These are phyloP conservation scores for Adansonia madagascariensis DNA, from an alignment of 441 rosid species.

Conservation along the genomic window DNA sequence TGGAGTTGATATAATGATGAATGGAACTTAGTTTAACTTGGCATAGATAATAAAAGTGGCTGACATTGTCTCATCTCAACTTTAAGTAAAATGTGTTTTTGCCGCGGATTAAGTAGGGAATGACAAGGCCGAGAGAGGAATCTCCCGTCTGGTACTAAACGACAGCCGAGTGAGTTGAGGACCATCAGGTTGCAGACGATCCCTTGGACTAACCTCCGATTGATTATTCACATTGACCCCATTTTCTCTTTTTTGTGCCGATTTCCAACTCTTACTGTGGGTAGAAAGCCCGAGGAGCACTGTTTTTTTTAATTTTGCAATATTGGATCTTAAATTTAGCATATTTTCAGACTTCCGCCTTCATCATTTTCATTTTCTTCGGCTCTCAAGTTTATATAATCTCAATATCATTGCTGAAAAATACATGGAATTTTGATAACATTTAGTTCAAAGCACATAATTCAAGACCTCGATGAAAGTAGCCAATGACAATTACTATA, in stretches of 20 bases:
- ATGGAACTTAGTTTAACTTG: conserved; percentile 1
- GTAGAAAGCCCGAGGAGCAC: neutral
- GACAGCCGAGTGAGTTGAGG: conserved; percentile 43
- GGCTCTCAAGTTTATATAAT: neutral
- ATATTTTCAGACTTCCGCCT: neutral
- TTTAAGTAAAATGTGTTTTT: neutral
- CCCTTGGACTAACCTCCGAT: neutral
- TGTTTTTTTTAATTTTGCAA: neutral
- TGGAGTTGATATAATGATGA: conserved; percentile 29
- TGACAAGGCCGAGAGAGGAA: conserved; percentile 29
- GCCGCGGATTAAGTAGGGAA: conserved; percentile 1
- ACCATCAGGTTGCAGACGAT: conserved; percentile 25
- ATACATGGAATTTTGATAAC: neutral
- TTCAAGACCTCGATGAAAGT: neutral
- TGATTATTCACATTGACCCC: neutral
- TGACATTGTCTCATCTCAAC: neutral
- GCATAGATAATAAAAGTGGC: conserved; percentile 9
- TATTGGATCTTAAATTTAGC: neutral
- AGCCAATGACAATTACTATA: neutral
- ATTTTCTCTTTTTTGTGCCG: neutral
- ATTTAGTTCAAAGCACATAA: neutral
- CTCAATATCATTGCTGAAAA: no score
- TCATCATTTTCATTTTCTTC: neutral
- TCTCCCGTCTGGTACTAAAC: conserved; percentile 37
- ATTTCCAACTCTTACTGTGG: neutral